These are phyloP conservation scores for Mycena maculata DNA, from an alignment of 768 basidiomycete genomes.

Conservation along the genomic window DNA sequence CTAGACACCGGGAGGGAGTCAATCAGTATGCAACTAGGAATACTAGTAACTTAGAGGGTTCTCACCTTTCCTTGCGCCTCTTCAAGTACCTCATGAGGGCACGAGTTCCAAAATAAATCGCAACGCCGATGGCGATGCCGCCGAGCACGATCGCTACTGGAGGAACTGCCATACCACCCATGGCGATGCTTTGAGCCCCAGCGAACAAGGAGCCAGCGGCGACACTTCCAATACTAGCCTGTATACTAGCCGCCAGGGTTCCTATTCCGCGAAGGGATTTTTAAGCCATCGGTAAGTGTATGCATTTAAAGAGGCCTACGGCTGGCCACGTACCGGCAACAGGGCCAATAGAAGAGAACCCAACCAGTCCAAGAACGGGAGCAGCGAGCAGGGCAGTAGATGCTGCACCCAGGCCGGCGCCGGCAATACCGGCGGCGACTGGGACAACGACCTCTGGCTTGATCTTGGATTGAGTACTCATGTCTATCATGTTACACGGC, in stretches of 20 bases:
- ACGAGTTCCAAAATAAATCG: neutral
- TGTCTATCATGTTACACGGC: neutral
- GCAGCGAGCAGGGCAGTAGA: neutral
- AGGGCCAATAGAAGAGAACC: neutral
- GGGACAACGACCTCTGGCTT: neutral
- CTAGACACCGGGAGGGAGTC: too few species aligned
- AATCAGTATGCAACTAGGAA: too few species aligned
- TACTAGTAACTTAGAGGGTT: too few species aligned
- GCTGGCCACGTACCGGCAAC: neutral
- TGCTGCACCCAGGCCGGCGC: neutral
- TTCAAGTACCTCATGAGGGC: neutral
- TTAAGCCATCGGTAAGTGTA: neutral
- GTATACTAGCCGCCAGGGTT: conserved; percentile 36
- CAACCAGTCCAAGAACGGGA: neutral
- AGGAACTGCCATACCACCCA: conserved; percentile 31
- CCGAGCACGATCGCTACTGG: neutral
- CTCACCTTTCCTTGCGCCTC: neutral
- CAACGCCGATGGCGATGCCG: neutral
- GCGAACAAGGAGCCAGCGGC: conserved; percentile 37
- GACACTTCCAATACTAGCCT: conserved; percentile 39
- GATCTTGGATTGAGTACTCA: neutral
- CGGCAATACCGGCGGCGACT: neutral
- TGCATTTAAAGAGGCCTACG: neutral
- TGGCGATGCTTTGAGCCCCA: conserved; percentile 34
- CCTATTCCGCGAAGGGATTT: conserved; percentile 25